phyloP scores from a whole-genome alignment of 257 asterid species.

The Lycium ferocissimum region DNA sequence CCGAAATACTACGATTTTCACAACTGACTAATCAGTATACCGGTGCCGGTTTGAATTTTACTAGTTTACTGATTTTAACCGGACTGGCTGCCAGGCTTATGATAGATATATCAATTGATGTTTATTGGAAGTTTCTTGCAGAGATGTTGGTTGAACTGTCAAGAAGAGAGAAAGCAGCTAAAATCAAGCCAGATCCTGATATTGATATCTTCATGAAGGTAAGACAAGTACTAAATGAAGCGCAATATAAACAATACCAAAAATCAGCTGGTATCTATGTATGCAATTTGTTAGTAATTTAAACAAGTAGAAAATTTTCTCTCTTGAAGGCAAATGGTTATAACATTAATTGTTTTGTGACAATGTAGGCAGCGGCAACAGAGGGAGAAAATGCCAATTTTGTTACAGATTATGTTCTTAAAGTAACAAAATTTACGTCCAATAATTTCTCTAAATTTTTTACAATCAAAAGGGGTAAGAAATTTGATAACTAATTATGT shows the following conservation, averaged over 20 bases:
- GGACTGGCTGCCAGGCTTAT: no score
- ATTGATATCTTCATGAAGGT: constrained; percentile 51
- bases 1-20: no score
- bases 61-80: no score
- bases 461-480: not conserved
- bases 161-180: constrained; percentile 50
- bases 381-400: constrained; percentile 52
- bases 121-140: not conserved
- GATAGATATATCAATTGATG: not conserved
- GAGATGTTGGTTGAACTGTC: constrained; percentile 46
- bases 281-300: not conserved
- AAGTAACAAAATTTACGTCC: constrained; percentile 42
- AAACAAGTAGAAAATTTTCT: not conserved
- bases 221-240: not conserved
- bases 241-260: no score
- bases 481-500: not conserved
- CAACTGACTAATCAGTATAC: no score
- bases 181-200: constrained; percentile 50
- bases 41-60: no score
- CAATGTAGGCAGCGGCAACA: constrained; percentile 49
- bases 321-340: not conserved
- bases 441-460: not conserved
- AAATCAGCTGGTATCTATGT: not conserved
- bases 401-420: constrained; percentile 52
- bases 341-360: not conserved